Evolutionary conservation across 768 basidiomycete species (phyloP), one percentile per base, ranked within the genome.

Genomic region (Lactarius vividus): DNA sequence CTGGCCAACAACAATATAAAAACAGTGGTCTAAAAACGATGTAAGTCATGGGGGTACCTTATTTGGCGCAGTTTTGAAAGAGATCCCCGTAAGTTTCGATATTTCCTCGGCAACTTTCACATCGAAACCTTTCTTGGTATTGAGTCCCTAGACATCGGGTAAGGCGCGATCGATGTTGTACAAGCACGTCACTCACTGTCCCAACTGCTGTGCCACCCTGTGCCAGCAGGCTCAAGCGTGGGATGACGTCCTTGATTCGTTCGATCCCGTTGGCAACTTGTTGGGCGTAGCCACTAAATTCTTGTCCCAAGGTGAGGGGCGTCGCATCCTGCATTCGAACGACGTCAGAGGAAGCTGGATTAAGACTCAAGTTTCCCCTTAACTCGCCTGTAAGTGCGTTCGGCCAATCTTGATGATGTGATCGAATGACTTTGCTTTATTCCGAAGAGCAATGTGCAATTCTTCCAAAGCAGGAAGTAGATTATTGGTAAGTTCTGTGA

Each of bases 191-290:
- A 78, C 90, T 76, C 71, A 94, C 95, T 64, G 97, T 99, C 69
- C 97, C 97, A 61, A 99, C 97, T 56, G 97, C 97, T 44, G 97
- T 99, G 57, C 97, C 97, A 71, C 97, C 97, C 77, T 99, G 97
- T 46, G 97, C 97, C 64, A 99, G 85, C 72, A 88, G 79, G 75
- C 89, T 91, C 70, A 98, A 75, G 56, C 96, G 88, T 54, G 96
- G 94, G 61, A 99, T 77, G 39, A 88, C 88, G 63, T 79, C 87
- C 74, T 91, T 85, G 59, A 94, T 83, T 56, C 97, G 87, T 59
- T 85, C 89, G 70, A 98, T 94, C 68, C 91, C 92, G 76, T 96
- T 95, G 23, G 88, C 81, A 63, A 98, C 76, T 78, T 99, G 97
- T 75, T 95, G 92, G 20, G 95, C 97, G 78, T 99, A 99, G 40